phyloP scores from a whole-genome alignment of 176 grass and related monocot genomes.

The Oryza glumipatula region DNA sequence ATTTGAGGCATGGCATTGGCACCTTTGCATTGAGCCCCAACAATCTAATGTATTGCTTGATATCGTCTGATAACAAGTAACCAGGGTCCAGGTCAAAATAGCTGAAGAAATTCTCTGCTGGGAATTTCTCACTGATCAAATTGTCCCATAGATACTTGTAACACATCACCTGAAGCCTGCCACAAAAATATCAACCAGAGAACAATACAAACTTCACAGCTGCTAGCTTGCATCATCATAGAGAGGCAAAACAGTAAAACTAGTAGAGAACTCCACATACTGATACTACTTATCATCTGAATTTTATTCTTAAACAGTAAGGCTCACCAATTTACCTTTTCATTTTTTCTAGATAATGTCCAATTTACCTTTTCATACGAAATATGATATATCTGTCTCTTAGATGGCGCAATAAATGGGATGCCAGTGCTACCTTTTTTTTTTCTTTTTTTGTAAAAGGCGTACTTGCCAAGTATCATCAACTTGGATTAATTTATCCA shows the following conservation, averaged over 20 bases:
- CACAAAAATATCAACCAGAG: conserved; percentile 40
- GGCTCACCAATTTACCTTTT: not conserved
- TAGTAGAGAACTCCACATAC: not conserved
- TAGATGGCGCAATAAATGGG: not conserved
- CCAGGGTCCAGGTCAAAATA: conserved; percentile 71
- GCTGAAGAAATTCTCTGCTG: conserved; percentile 65
- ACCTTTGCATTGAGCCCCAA: conserved; percentile 79
- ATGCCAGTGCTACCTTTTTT: not conserved
- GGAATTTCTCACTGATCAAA: conserved; percentile 56
- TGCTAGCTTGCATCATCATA: not conserved
- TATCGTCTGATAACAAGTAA: conserved; percentile 66
- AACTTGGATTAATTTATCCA: conserved; percentile 22
- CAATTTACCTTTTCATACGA: not conserved
- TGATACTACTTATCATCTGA: conserved; percentile 1
- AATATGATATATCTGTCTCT: conserved; percentile 20
- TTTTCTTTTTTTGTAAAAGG: not conserved
- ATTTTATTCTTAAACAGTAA: conserved; percentile 4
- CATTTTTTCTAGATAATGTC: too few species aligned
- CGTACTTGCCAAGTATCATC: not conserved
- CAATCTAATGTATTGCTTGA: conserved; percentile 65
- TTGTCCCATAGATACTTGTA: conserved; percentile 92
- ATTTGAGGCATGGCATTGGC: conserved; percentile 14
- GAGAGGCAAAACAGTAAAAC: conserved; percentile 17
- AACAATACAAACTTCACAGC: conserved; percentile 8
- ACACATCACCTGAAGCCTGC: conserved; percentile 95